Conservation (phyloP, 1,284 basidiomycete genomes). For the Sphagnurus paluster region DNA sequence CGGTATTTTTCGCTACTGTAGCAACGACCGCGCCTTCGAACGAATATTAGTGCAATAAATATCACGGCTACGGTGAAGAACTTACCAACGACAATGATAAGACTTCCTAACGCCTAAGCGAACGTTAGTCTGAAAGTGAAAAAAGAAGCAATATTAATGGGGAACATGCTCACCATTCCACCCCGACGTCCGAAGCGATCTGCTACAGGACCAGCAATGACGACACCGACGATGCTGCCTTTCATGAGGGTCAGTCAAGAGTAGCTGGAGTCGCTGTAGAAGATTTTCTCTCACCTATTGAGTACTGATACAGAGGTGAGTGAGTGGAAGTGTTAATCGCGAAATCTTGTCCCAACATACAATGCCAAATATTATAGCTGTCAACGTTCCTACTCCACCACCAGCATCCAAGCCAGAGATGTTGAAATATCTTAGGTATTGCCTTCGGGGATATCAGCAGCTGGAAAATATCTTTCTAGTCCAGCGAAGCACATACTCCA, state of each 20-base stretch:
- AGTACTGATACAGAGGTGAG: constrained; percentile 24
- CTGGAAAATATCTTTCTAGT: neutral
- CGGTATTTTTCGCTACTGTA: constrained; percentile 39
- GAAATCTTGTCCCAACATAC: constrained; percentile 23
- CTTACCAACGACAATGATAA: constrained; percentile 42
- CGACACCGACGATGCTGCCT: constrained; percentile 38
- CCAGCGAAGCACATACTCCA: constrained; percentile 41
- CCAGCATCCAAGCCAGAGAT: constrained; percentile 39
- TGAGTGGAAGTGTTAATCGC: neutral
- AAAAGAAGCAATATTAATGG: neutral
- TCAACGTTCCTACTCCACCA: constrained; percentile 42
- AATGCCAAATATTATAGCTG: constrained; percentile 42
- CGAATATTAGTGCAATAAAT: neutral
- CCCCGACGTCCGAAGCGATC: constrained; percentile 51
- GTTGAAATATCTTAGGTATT: constrained; percentile 40
- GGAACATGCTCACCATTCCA: constrained; percentile 42
- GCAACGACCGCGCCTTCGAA: constrained; percentile 40
- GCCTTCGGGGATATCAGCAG: constrained; percentile 23
- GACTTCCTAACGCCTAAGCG: constrained; percentile 40
- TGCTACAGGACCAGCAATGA: constrained; percentile 40
- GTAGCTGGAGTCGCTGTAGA: neutral
- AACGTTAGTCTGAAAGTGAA: constrained; percentile 1
- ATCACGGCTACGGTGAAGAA: neutral
- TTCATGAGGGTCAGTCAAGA: neutral
- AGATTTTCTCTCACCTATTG: constrained; percentile 25